These are phyloP conservation scores for Themeda triandra DNA, from an alignment of 176 grass and related monocot species.

Conservation along the genomic window DNA sequence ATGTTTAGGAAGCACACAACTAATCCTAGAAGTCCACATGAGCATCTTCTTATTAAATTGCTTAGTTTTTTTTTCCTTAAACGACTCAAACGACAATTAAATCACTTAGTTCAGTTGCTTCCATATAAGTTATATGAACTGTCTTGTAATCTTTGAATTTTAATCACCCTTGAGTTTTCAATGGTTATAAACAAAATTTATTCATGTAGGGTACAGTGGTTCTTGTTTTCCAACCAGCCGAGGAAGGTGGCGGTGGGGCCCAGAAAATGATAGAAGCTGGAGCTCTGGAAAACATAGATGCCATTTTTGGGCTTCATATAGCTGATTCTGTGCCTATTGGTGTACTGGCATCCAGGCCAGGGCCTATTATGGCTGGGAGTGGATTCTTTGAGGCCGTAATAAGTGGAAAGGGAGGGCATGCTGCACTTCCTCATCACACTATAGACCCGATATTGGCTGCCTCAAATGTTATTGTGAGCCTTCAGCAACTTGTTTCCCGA, in stretches of 20 bases:
- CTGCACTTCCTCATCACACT: conserved; percentile 90
- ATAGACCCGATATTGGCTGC: conserved; percentile 97
- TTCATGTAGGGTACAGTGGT: conserved; percentile 69
- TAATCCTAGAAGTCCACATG: neutral
- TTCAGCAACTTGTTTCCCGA: conserved; percentile 90
- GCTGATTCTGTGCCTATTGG: conserved; percentile 50
- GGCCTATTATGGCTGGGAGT: conserved; percentile 85
- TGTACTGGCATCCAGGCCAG: conserved; percentile 56
- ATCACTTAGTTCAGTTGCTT: conserved; percentile 4
- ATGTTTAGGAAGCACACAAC: neutral
- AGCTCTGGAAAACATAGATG: conserved; percentile 70
- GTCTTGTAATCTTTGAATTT: neutral
- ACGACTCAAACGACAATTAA: neutral
- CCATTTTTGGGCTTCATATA: conserved; percentile 83
- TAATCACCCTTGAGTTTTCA: neutral
- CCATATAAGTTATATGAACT: neutral
- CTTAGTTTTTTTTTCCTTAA: neutral
- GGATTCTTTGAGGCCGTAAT: conserved; percentile 92
- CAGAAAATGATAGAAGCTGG: conserved; percentile 92
- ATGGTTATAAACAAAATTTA: neutral
- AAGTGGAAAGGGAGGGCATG: conserved; percentile 90
- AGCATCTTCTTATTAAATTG: neutral
- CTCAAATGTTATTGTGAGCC: conserved; percentile 93
- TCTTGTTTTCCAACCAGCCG: conserved; percentile 91
- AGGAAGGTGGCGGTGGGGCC: conserved; percentile 81